Evolutionary conservation across 2,329 filamentous ascomycete species (phyloP).

Genomic region (Ceratocystis colombiana): DNA sequence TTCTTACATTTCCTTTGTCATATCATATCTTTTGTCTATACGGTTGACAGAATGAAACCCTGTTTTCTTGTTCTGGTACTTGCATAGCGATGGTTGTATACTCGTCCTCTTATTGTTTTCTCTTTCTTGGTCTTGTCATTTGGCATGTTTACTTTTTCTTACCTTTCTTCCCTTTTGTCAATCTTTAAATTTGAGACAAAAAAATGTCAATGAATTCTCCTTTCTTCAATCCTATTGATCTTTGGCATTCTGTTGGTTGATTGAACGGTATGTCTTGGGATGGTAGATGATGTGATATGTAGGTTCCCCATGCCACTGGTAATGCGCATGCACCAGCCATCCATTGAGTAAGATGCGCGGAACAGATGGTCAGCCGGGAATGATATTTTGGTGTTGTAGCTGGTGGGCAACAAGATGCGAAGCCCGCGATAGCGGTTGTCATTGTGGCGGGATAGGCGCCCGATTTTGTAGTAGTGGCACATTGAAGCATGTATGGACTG

Average conservation of each 20-base stretch:
- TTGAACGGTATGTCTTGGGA: too few relatives aligned
- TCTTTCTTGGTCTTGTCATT: constrained; percentile 9
- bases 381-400: too few relatives aligned
- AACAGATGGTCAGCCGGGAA: too few relatives aligned
- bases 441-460: too few relatives aligned
- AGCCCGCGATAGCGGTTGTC: too few relatives aligned
- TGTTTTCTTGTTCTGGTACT: constrained; percentile 15
- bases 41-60: constrained; percentile 13
- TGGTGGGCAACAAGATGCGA: too few relatives aligned
- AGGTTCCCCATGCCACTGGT: too few relatives aligned
- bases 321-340: too few relatives aligned
- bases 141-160: background rate
- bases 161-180: background rate
- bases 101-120: background rate
- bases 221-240: background rate
- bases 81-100: constrained; percentile 17
- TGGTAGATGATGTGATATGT: too few relatives aligned
- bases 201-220: background rate
- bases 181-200: background rate
- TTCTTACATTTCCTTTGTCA: constrained; percentile 18
- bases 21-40: constrained; percentile 14
- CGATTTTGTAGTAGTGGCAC: too few relatives aligned
- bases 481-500: too few relatives aligned
- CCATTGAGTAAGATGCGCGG: too few relatives aligned
- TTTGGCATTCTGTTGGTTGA: background rate